Base-by-base conservation (phyloP, 257 asterid species). In the Cruciata laevipes region DNA sequence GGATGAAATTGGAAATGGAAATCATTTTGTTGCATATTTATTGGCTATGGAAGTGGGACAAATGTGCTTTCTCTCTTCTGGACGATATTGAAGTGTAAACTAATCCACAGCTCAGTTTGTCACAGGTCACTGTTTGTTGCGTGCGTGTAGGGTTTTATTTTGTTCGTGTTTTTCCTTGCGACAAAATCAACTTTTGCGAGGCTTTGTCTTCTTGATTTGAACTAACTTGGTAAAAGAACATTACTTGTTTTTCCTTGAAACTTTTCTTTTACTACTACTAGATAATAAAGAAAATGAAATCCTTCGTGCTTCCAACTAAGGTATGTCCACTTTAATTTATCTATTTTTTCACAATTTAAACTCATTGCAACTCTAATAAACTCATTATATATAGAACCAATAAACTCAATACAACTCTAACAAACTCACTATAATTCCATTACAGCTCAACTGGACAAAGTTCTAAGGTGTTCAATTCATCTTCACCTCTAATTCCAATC, bases 21-120 rank as follows among this genome's bases (percentile, higher is more conserved):
- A 71, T 69, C 68, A 73, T 73, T 74, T 20, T 61, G 57, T 56
- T 76, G 80, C 65, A 71, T n/a, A n/a, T n/a, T 78, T 75, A 78
- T 73, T 78, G 73, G 81, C 63, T 63, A 8, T 53, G 77, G 72
- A 76, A 52, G 75, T 71, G 71, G 71, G 66, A 61, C 58, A 27
- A 20, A 57, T 38, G 64, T 14, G 55, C 21, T 47, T 40, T 72
- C 58, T 65, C 66, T 40, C 33, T 55, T 38, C 5, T 59, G 25
- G 75, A 71, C 44, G 70, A 30, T 57, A 55, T 58, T 21, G 18
- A 37, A 63, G 25, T 38, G 44, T 55, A 12, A 64, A 63, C 66
- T 53, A 71, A 71, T 42, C 13, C 51, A 42, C 65, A 61, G 42
- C 44, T 61, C 65, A 30, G 16, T 31, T 9, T 37, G 42, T 37